Evolutionary conservation across 192 early-diverging fungal species (phyloP), one percentile per base, ranked within the genome.

Genomic region (Jimgerdemannia flammicorona): DNA sequence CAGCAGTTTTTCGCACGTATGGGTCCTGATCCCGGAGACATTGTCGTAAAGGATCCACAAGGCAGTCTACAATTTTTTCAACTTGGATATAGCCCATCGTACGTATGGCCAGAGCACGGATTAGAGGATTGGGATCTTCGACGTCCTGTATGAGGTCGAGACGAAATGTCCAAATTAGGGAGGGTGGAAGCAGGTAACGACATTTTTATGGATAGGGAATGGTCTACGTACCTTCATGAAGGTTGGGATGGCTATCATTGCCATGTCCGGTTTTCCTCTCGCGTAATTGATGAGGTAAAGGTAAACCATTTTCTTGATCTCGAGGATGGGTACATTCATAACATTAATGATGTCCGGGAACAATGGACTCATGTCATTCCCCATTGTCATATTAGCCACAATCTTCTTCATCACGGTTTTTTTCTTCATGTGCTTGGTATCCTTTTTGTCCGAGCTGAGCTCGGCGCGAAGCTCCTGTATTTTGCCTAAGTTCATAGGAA

Each of bases 371-470:
- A 99, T 98, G 86, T 99, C 98, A 85, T 96, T 99, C 40, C 98
- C 98, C 96, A 99, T 98, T 18, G 98, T 98, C 97, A 99, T 99
- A 80, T 99, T 99, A 44, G 98, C 98, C 29, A 99, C 95, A 75
- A 99, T 93, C 86, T 98, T 95, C 82, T 94, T 96, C 83, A 93
- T 89, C 67, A 93, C 93, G 20, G 90, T 88, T 84, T 93, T 93
- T 75, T 96, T 95, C 72, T 91, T 93, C 43, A 87, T 88, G 74
- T 92, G 84, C 78, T 94, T 93, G 71, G 85, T 84, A 73, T 96
- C 95, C 78, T 90, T 87, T 76, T 95, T 95, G 70, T 95, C 94
- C 41, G 94, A 92, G 66, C 89, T 91, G 70, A 97, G 89, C 86
- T 97, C 95, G 10, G 87, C 83, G 67, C 92, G 90, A 75, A 97